Evolutionary conservation across 495 filamentous ascomycete species (phyloP).

Genomic region (Paragyromitra xinjiangensis): DNA sequence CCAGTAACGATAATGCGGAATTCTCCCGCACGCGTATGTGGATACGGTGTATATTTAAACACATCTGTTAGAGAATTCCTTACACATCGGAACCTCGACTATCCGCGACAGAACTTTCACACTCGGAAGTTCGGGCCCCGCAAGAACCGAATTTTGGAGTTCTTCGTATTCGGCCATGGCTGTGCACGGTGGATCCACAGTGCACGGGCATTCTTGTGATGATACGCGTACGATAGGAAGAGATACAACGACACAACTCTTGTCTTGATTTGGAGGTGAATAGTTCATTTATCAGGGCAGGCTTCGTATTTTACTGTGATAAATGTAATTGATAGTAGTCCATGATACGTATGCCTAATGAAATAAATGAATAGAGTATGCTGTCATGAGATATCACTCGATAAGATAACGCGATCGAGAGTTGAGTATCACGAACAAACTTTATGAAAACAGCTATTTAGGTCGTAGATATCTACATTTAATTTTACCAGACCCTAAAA

Average conservation of each 20-base stretch:
- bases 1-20: not conserved
- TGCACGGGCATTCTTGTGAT: not conserved
- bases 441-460: too few species aligned
- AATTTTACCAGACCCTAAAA: too few species aligned
- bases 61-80: not conserved
- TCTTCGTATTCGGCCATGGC: not conserved
- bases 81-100: not conserved
- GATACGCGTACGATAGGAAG: not conserved
- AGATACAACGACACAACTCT: not conserved
- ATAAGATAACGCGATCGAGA: not conserved
- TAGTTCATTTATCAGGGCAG: too few species aligned
- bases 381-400: not conserved
- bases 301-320: too few species aligned
- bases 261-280: too few species aligned
- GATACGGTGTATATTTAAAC: constrained; percentile 2
- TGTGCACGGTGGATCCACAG: not conserved
- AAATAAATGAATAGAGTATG: not conserved
- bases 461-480: too few species aligned
- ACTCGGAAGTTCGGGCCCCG: not conserved
- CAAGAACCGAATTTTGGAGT: not conserved
- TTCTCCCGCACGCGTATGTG: not conserved
- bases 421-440: not conserved
- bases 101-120: constrained; percentile 2
- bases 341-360: not conserved
- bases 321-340: not conserved